Evolutionary conservation across 306 rosid genomes (phyloP).

Genomic region (Gillenia trifoliata): DNA sequence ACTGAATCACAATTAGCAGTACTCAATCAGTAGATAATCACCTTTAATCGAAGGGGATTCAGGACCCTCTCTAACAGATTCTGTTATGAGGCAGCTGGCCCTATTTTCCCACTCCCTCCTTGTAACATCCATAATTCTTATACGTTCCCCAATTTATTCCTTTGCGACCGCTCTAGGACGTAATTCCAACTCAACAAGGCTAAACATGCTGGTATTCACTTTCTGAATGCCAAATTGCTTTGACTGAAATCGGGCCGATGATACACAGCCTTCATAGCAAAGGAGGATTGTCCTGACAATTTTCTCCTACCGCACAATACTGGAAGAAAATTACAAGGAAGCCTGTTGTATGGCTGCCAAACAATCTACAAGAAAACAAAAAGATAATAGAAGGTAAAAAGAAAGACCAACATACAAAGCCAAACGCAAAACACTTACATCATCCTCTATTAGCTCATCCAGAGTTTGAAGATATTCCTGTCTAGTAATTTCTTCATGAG

Average conservation of each 20-base stretch:
- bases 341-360: slow-evolving; percentile 4
- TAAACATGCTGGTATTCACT: neutral
- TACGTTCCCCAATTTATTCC: neutral
- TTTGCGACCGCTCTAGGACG: neutral
- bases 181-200: neutral
- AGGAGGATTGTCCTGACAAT: neutral
- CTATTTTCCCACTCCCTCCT: neutral
- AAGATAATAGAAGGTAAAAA: neutral
- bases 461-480: neutral
- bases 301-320: neutral
- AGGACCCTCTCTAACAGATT: neutral
- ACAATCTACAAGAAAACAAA: neutral
- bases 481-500: neutral
- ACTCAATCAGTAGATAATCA: neutral
- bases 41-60: neutral
- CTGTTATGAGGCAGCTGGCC: neutral
- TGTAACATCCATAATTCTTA: neutral
- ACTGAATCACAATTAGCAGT: neutral
- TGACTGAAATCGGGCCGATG: slow-evolving; percentile 3
- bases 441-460: neutral
- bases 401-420: neutral
- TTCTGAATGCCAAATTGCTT: neutral
- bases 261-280: neutral
- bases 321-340: neutral
- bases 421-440: neutral